phyloP scores from a whole-genome alignment of 2,329 filamentous ascomycete genomes.

The Penicillium sclerotigenum region DNA sequence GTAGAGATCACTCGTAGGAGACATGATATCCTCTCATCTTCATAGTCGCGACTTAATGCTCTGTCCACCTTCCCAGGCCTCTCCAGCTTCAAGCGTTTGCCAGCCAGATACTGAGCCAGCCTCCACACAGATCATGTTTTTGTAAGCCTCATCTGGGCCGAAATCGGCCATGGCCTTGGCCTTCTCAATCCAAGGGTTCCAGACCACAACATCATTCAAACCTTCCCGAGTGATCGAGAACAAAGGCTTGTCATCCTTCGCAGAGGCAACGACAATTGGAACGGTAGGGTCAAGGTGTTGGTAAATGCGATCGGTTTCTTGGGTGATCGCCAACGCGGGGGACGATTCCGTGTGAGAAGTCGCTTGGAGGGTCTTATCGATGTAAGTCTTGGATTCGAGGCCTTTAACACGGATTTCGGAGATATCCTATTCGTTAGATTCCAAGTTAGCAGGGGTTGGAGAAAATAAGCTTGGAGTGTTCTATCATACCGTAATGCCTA shows the following conservation, averaged over 20 bases:
- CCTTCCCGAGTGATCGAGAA: constrained; percentile 80
- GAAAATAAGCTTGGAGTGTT: neutral
- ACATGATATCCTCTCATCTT: neutral
- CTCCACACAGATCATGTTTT: constrained; percentile 93
- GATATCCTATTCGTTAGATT: constrained; percentile 63
- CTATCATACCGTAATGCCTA: constrained; percentile 67
- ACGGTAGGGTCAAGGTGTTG: constrained; percentile 56
- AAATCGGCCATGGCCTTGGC: constrained; percentile 81
- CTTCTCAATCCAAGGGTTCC: constrained; percentile 95
- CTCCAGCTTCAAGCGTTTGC: constrained; percentile 79
- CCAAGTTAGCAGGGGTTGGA: constrained; percentile 11
- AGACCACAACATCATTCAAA: constrained; percentile 83
- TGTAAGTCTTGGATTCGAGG: constrained; percentile 71
- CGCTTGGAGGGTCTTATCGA: constrained; percentile 75
- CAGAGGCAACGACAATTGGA: constrained; percentile 36
- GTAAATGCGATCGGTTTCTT: constrained; percentile 88
- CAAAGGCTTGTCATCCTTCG: constrained; percentile 56
- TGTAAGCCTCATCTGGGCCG: constrained; percentile 81
- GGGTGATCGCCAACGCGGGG: constrained; percentile 63
- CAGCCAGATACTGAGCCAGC: constrained; percentile 78
- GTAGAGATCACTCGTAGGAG: neutral
- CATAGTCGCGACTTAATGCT: constrained; percentile 48
- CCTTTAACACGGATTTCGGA: constrained; percentile 68
- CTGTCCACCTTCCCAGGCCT: constrained; percentile 64
- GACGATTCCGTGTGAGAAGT: constrained; percentile 63